A percentile compares a stretch with the other conserved stretches of the same genome.
Conservation (phyloP, 2,329 filamentous ascomycete genomes). For the Mycosphaerella sp. region DNA sequence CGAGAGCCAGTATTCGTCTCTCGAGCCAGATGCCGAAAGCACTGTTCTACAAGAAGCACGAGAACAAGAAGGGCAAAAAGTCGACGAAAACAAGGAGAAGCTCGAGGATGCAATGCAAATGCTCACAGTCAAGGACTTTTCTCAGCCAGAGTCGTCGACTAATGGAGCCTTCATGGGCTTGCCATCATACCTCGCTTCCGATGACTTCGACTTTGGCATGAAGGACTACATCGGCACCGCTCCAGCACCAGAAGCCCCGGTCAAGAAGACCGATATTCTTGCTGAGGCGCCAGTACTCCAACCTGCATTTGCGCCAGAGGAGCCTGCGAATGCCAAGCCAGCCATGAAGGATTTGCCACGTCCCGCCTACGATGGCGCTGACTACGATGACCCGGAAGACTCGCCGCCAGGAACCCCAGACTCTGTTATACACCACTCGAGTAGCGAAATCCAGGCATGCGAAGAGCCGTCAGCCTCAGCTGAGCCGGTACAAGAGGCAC, state of each 20-base stretch:
- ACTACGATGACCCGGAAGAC: slow-evolving; percentile 22
- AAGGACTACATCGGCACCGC: slow-evolving; percentile 49
- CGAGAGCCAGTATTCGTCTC: slow-evolving; percentile 49
- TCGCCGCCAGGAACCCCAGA: slow-evolving; percentile 62
- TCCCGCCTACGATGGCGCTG: slow-evolving; percentile 18
- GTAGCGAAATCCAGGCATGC: slow-evolving; percentile 35
- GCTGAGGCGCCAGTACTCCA: slow-evolving; percentile 21
- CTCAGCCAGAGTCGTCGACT: slow-evolving; percentile 24
- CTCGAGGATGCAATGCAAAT: slow-evolving; percentile 34
- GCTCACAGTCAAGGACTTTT: slow-evolving; percentile 33
- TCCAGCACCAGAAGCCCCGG: slow-evolving; percentile 32
- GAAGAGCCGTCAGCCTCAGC: slow-evolving; percentile 18
- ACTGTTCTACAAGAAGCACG: slow-evolving; percentile 24
- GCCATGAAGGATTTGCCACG: slow-evolving; percentile 22
- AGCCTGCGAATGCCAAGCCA: slow-evolving; percentile 16
- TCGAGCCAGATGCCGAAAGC: slow-evolving; percentile 33
- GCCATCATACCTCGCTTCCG: slow-evolving; percentile 39
- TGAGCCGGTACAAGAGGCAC: slow-evolving; percentile 14
- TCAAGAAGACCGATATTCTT: slow-evolving; percentile 22
- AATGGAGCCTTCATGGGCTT: slow-evolving; percentile 29
- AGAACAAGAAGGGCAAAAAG: slow-evolving; percentile 1
- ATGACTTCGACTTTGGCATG: slow-evolving; percentile 51
- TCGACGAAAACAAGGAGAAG: slow-evolving; percentile 30
- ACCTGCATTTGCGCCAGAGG: slow-evolving; percentile 15
- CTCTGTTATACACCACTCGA: slow-evolving; percentile 77